phyloP scores from a whole-genome alignment of 2,329 filamentous ascomycete species.

The Verticillium albo-atrum region DNA sequence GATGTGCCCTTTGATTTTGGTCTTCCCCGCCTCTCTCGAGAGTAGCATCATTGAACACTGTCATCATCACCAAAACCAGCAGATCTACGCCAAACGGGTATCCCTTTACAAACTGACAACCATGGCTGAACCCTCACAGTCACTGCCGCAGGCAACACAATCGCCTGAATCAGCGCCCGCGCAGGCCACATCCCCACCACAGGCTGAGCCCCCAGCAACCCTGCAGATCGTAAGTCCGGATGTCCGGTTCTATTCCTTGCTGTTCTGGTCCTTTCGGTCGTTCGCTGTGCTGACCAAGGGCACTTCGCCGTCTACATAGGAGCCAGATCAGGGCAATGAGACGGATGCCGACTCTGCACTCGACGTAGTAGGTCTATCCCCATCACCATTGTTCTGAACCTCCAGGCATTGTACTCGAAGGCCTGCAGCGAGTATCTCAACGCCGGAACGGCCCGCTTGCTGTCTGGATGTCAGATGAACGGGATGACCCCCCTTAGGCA shows the following conservation, averaged over 20 bases:
- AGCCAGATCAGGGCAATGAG: neutral
- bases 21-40: neutral
- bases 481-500: neutral
- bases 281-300: neutral
- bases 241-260: neutral
- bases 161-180: neutral
- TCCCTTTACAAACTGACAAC: neutral
- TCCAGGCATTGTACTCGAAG: too few species aligned
- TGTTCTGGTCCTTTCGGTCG: neutral
- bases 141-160: neutral
- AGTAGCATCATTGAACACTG: neutral
- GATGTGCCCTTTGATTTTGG: neutral
- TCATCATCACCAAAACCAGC: neutral
- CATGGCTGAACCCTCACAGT: neutral
- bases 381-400: too few species aligned
- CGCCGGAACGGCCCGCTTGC: neutral
- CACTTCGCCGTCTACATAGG: neutral
- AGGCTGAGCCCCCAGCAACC: neutral
- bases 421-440: neutral
- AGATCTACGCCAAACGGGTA: neutral
- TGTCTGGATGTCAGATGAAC: neutral
- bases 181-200: neutral
- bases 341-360: conserved; percentile 6
- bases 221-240: conserved; percentile 3
- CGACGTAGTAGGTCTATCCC: conserved; percentile 1